phyloP scores from a whole-genome alignment of 768 basidiomycete genomes.

The Russula virescens region DNA sequence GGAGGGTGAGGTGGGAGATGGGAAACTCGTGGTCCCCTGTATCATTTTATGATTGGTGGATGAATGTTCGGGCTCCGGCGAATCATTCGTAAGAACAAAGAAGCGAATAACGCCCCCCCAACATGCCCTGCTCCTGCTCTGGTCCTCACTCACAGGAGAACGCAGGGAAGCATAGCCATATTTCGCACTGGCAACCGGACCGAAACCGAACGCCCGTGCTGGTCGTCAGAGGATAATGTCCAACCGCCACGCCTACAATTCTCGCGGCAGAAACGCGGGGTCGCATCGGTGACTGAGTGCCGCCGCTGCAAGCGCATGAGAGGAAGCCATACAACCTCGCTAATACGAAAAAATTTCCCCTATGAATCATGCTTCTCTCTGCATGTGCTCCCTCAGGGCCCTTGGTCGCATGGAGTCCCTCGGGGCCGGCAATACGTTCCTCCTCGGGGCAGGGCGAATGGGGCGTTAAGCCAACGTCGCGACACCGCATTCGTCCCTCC shows the following conservation, averaged over 20 bases:
- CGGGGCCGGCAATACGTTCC: background rate
- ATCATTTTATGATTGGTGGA: background rate
- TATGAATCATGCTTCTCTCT: background rate
- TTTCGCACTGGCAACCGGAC: background rate
- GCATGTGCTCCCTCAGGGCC: background rate
- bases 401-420: background rate
- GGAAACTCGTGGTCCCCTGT: background rate
- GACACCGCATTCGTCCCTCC: slow-evolving; percentile 39
- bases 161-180: background rate
- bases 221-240: background rate
- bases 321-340: background rate
- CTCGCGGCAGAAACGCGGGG: background rate
- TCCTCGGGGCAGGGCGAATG: background rate
- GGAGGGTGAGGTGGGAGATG: background rate
- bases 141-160: slow-evolving; percentile 7
- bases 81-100: background rate
- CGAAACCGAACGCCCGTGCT: slow-evolving; percentile 3
- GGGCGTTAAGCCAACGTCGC: background rate
- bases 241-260: background rate
- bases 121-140: background rate
- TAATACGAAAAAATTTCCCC: background rate
- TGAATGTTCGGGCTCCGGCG: background rate
- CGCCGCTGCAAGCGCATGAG: background rate
- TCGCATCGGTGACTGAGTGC: background rate
- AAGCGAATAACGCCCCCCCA: slow-evolving; percentile 4